Percentiles rank a stretch among this genome's conserved stretches.
Conservation (phyloP, 139 green algal genomes). For the Ettlia oleoabundans region DNA sequence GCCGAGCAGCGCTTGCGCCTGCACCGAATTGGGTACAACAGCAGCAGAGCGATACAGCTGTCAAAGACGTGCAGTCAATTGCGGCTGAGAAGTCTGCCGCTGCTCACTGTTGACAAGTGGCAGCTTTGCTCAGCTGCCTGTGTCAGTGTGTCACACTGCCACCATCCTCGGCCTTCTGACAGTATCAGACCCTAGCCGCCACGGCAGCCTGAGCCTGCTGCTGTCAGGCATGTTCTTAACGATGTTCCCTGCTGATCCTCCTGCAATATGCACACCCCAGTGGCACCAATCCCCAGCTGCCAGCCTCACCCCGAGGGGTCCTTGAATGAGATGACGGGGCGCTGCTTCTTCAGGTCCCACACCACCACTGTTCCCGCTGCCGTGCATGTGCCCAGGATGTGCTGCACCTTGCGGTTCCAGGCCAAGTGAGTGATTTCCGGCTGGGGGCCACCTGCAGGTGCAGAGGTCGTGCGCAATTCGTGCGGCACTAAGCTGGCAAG, state of each 20-base stretch:
- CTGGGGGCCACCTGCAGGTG: constrained; percentile 25
- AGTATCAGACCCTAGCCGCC: too few relatives aligned
- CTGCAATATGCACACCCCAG: too few relatives aligned
- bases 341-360: constrained; percentile 95
- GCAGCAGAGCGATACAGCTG: not conserved
- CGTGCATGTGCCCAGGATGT: constrained; percentile 92
- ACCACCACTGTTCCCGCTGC: constrained; percentile 75
- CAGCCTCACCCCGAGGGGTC: constrained; percentile 60
- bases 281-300: not conserved
- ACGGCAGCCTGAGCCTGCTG: too few relatives aligned
- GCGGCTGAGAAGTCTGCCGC: not conserved
- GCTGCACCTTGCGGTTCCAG: constrained; percentile 97
- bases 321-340: constrained; percentile 88
- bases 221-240: too few relatives aligned
- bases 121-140: too few relatives aligned
- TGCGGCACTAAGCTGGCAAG: too few relatives aligned
- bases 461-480: too few relatives aligned
- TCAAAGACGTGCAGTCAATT: not conserved
- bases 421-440: constrained; percentile 85
- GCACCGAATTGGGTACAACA: not conserved
- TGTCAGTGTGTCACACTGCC: too few relatives aligned
- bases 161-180: too few relatives aligned
- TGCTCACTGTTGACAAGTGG: too few relatives aligned
- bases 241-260: too few relatives aligned
- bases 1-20: constrained; percentile 64